Conservation (phyloP, 169 alveolate species). For the Cryptosporidium felis region DNA sequence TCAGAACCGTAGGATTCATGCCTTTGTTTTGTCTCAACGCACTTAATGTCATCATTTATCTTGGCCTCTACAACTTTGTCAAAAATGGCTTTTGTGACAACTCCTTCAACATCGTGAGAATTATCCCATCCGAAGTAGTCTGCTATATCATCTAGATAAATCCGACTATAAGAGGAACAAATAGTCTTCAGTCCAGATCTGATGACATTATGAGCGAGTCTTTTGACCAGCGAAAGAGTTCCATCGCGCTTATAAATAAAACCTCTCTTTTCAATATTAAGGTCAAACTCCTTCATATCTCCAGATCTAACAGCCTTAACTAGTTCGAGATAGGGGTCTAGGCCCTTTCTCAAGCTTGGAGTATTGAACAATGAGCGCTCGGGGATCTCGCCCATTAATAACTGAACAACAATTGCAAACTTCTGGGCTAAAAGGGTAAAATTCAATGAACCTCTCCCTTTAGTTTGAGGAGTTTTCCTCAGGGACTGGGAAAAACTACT, state of each 20-base stretch:
- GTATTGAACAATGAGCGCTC: constrained; percentile 89
- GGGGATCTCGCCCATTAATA: constrained; percentile 97
- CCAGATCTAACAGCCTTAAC: constrained; percentile 93
- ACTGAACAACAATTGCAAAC: constrained; percentile 90
- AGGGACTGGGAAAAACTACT: constrained; percentile 83
- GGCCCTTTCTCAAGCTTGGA: constrained; percentile 82
- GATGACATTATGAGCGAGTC: constrained; percentile 94
- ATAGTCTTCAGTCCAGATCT: constrained; percentile 93
- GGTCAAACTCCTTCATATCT: constrained; percentile 86
- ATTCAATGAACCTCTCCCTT: constrained; percentile 89
- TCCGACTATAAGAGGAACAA: constrained; percentile 90
- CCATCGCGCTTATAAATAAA: constrained; percentile 85
- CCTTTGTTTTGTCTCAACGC: constrained; percentile 78
- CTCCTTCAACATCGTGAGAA: constrained; percentile 89
- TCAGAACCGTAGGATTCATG: constrained; percentile 85
- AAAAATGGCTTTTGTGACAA: constrained; percentile 93
- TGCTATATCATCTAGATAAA: constrained; percentile 88
- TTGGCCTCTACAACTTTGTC: constrained; percentile 94
- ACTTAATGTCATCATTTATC: constrained; percentile 89
- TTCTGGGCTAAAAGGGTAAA: constrained; percentile 86
- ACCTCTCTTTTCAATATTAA: constrained; percentile 81
- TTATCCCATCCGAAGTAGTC: constrained; percentile 88
- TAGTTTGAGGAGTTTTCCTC: constrained; percentile 92
- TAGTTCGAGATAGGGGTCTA: constrained; percentile 89
- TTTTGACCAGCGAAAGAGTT: constrained; percentile 86